Conservation (phyloP, 257 asterid genomes). For the Fraxinus cuspidata region DNA sequence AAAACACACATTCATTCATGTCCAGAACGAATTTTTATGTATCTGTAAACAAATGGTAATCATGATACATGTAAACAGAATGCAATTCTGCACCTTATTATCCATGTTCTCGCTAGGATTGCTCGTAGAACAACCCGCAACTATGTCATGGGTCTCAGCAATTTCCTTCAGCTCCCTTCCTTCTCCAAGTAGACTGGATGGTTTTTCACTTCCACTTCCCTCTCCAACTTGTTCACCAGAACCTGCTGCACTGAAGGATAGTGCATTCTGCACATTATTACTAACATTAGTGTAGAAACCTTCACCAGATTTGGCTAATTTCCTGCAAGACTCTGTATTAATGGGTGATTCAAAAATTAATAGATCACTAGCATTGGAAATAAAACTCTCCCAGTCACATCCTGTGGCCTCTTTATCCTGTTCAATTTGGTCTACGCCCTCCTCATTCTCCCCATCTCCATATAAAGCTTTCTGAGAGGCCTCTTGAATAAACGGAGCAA, state of each 20-base stretch:
- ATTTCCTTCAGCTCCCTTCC: constrained; percentile 44
- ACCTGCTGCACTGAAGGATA: constrained; percentile 29
- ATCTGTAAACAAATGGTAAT: neutral
- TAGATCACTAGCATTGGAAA: constrained; percentile 52
- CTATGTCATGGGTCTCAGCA: constrained; percentile 29
- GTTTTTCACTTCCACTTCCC: constrained; percentile 34
- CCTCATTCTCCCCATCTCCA: constrained; percentile 30
- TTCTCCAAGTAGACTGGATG: constrained; percentile 55
- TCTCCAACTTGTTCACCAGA: constrained; percentile 41
- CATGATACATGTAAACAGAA: neutral
- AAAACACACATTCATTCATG: neutral
- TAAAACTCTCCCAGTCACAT: constrained; percentile 70
- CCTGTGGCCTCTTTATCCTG: constrained; percentile 49
- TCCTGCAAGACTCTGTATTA: constrained; percentile 35
- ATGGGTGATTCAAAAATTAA: constrained; percentile 59
- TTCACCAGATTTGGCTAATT: constrained; percentile 44
- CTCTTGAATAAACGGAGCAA: constrained; percentile 34
- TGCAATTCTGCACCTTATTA: constrained; percentile 53
- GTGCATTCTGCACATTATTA: constrained; percentile 41
- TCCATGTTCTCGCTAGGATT: constrained; percentile 43
- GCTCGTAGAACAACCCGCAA: constrained; percentile 37
- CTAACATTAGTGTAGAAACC: constrained; percentile 39
- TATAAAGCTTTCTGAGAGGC: constrained; percentile 31
- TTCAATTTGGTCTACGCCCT: constrained; percentile 33
- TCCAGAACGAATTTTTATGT: neutral